These are phyloP conservation scores for Trichoderma oligosporum DNA, from an alignment of 2,329 filamentous ascomycete genomes.

Conservation along the genomic window DNA sequence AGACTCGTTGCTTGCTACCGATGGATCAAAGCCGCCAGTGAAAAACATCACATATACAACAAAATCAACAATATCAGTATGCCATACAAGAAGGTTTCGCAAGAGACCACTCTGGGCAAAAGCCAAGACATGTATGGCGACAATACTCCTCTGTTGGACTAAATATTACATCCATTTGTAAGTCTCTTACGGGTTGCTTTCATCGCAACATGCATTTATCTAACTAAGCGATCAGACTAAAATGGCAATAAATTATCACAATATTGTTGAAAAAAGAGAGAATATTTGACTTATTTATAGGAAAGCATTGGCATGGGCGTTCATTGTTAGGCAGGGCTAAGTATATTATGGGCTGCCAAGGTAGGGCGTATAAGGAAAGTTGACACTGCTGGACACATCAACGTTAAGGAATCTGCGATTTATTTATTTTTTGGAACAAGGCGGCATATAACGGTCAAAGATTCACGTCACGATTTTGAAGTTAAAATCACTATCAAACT, in stretches of 20 bases:
- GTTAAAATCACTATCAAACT: neutral
- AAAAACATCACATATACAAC: neutral
- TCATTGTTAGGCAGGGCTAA: neutral
- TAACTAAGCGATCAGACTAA: neutral
- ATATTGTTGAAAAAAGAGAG: neutral
- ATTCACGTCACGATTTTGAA: neutral
- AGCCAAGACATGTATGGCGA: slow-evolving; percentile 1
- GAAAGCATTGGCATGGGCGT: neutral
- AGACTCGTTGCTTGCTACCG: slow-evolving; percentile 15
- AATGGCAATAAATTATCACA: neutral
- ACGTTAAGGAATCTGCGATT: neutral
- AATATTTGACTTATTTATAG: neutral
- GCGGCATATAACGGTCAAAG: neutral
- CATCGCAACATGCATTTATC: neutral
- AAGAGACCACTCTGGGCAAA: neutral
- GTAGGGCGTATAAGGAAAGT: neutral
- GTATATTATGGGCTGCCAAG: neutral
- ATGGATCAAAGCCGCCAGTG: slow-evolving; percentile 18
- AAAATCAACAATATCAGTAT: slow-evolving; percentile 7
- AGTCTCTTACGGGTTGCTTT: neutral
- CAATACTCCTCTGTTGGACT: slow-evolving; percentile 17
- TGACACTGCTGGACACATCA: slow-evolving; percentile 11
- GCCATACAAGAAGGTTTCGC: slow-evolving; percentile 10
- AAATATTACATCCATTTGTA: neutral
- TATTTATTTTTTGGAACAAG: neutral